Conservation (phyloP, 805 yeast genomes). For the Tetrapisispora iriomotensis region DNA sequence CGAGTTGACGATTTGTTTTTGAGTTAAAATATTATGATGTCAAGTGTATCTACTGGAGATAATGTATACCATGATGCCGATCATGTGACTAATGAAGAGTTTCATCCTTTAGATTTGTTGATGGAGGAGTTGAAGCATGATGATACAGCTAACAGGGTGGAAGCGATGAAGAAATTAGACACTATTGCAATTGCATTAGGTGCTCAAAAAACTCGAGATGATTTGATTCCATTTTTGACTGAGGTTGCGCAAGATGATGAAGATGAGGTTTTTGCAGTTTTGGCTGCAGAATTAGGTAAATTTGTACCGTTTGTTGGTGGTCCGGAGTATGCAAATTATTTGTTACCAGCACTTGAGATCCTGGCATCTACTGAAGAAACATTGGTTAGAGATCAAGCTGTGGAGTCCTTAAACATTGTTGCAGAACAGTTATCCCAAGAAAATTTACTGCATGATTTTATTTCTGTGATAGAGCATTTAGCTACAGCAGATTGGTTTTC, state of each 20-base stretch:
- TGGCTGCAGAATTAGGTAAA: constrained; percentile 82
- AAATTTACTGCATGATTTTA: constrained; percentile 56
- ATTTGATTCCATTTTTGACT: constrained; percentile 80
- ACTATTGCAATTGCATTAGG: constrained; percentile 94
- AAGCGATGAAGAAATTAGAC: constrained; percentile 88
- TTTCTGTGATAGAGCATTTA: constrained; percentile 68
- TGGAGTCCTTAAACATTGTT: constrained; percentile 68
- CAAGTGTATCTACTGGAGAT: not conserved
- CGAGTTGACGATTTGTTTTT: too few species aligned
- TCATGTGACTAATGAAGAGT: constrained; percentile 24
- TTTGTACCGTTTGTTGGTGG: constrained; percentile 92
- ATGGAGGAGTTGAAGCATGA: constrained; percentile 97
- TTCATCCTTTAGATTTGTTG: constrained; percentile 88
- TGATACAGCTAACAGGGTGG: constrained; percentile 85
- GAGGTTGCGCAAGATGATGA: constrained; percentile 90
- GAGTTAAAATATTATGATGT: not conserved
- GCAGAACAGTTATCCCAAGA: constrained; percentile 51
- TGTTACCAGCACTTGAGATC: constrained; percentile 63
- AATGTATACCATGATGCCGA: not conserved
- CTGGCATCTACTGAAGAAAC: constrained; percentile 94
- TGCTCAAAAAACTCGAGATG: constrained; percentile 82
- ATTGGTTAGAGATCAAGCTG: constrained; percentile 88
- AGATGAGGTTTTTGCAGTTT: constrained; percentile 91
- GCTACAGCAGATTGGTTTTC: constrained; percentile 93
- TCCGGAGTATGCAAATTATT: constrained; percentile 43